phyloP scores from a whole-genome alignment of 1,284 basidiomycete genomes.

The Boletus albobrunnescens region DNA sequence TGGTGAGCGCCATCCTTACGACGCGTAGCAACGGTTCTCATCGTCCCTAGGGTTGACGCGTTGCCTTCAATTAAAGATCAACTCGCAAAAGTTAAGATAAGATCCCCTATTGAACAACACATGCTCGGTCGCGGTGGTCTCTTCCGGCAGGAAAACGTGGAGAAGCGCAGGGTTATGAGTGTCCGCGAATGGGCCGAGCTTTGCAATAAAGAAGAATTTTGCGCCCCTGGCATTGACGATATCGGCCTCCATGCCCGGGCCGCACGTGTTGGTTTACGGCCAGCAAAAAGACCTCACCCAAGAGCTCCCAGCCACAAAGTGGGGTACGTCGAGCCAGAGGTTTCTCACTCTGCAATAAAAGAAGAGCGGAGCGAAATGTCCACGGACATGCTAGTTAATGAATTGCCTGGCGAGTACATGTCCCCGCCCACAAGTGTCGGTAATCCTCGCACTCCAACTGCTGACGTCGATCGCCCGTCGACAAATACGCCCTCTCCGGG shows the following conservation, averaged over 20 bases:
- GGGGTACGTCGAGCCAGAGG: conserved; percentile 27
- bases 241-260: conserved; percentile 54
- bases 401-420: conserved; percentile 16
- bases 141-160: conserved; percentile 89
- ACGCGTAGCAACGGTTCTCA: conserved; percentile 5
- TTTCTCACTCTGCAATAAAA: conserved; percentile 15
- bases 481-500: not conserved
- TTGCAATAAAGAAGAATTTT: conserved; percentile 66
- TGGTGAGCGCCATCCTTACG: conserved; percentile 56
- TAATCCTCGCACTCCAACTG: conserved; percentile 20
- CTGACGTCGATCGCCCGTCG: conserved; percentile 8
- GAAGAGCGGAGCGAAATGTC: conserved; percentile 35
- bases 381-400: conserved; percentile 3
- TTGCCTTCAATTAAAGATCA: conserved; percentile 67
- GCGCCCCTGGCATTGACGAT: conserved; percentile 67
- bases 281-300: conserved; percentile 16
- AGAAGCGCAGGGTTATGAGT: conserved; percentile 78
- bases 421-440: conserved; percentile 30
- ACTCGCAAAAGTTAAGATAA: conserved; percentile 72
- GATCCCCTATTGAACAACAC: conserved; percentile 86
- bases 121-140: conserved; percentile 84
- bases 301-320: conserved; percentile 12
- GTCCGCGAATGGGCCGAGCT: conserved; percentile 85
- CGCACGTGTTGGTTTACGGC: conserved; percentile 33
- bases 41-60: conserved; percentile 58